Conservation (phyloP, 1,284 basidiomycete species). For the Earliella scabrosa region DNA sequence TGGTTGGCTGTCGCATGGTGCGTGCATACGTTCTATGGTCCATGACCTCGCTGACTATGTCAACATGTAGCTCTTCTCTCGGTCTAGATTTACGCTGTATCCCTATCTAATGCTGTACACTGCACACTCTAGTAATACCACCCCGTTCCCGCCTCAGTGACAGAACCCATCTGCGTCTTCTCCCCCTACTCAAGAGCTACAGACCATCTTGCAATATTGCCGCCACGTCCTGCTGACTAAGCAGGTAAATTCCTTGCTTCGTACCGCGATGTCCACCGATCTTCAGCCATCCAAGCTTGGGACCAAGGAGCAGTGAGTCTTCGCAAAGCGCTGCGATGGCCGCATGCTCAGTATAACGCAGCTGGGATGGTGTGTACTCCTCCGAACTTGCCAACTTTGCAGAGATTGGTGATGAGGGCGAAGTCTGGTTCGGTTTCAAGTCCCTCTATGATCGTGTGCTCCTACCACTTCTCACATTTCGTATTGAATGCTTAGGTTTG, state of each 20-base stretch:
- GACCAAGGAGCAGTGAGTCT: slow-evolving; percentile 51
- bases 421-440: slow-evolving; percentile 69
- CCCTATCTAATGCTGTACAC: slow-evolving; percentile 27
- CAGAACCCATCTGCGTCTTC: not conserved
- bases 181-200: not conserved
- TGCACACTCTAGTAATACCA: slow-evolving; percentile 25
- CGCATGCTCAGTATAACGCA: slow-evolving; percentile 29
- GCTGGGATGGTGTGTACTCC: slow-evolving; percentile 76
- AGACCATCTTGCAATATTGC: not conserved
- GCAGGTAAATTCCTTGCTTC: slow-evolving; percentile 22
- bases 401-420: slow-evolving; percentile 87
- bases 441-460: not conserved
- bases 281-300: slow-evolving; percentile 48
- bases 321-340: not conserved
- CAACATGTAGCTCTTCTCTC: not conserved
- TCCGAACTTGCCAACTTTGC: slow-evolving; percentile 78
- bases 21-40: not conserved
- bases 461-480: not conserved
- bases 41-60: no score
- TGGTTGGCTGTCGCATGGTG: slow-evolving; percentile 6
- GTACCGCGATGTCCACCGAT: slow-evolving; percentile 30
- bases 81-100: slow-evolving; percentile 21
- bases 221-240: slow-evolving; percentile 34
- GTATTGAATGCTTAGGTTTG: slow-evolving; percentile 64
- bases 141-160: slow-evolving; percentile 7